Base-by-base conservation (phyloP, 2,329 filamentous ascomycete species). In the Dothiorella sarmentorum region DNA sequence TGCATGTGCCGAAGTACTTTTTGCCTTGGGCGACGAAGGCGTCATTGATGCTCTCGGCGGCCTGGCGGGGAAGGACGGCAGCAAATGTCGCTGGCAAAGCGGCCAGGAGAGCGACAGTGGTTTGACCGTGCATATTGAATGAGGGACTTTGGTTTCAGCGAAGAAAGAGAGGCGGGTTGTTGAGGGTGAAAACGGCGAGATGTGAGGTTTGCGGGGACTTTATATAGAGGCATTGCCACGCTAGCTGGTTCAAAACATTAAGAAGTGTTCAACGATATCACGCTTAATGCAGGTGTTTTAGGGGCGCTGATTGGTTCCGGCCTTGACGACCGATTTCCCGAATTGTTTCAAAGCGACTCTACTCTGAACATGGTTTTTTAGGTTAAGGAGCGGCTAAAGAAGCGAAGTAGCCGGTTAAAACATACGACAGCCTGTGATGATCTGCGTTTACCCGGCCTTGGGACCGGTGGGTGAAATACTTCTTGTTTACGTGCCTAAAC, bases 21-120 rank as follows among this genome's bases (percentile, higher is more conserved):
- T 88, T 89, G 62, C 85, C 85, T 65, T 82, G 80, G 60, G 80
- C 79, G 67, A 82, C 81, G 73, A 87, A 80, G 24, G 79, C 73
- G 42, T 69, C 68, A 67, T 86, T 78, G 62, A 87, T 76, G 24
- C 49, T 53, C 22, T 27, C 24, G n/a, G 49, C 35, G 6, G 49
- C 49, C 80, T 82, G 58, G 66, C 64, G 37, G 3, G 65, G 63
- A 27, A 43, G 63, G 9, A 29, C 44, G 24, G 61, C 24, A 17
- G 51, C 59, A 22, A 37, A 51, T 7, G 47, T 11, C 2, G 47
- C 47, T 18, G 47, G 47, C 13, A 51, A 37, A 15, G 47, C 22
- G 13, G 20, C 10, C 11, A 51, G 20, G 9, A 51, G 47, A 3
- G 31, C 20, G 17, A 51, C n/a, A 3, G 31, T 7, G 7, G 31